Percentiles rank a stretch among this genome's conserved stretches.
phyloP scores from a whole-genome alignment of 305 asterid genomes.

The Withania somnifera region DNA sequence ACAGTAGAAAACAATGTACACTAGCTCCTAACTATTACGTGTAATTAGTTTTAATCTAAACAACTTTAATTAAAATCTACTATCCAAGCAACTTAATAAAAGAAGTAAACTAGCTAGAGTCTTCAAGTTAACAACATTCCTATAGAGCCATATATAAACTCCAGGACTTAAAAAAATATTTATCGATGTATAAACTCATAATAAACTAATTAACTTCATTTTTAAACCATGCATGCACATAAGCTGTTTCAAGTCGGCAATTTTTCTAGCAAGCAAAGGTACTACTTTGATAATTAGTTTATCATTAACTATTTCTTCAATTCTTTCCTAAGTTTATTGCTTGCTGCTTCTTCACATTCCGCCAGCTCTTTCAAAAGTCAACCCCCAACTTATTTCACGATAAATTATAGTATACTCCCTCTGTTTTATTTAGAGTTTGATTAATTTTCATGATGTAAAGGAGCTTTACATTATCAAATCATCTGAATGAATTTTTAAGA shows the following conservation, averaged over 20 bases:
- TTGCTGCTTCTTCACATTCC: constrained; percentile 3
- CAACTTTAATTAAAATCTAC: neutral
- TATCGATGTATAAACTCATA: neutral
- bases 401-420: neutral
- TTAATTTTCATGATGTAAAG: neutral
- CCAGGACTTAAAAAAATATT: neutral
- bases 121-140: neutral
- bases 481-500: no score
- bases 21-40: neutral
- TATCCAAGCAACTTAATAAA: neutral
- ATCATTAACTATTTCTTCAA: neutral
- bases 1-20: neutral
- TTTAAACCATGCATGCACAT: neutral
- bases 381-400: neutral
- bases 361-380: constrained; percentile 1
- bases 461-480: neutral
- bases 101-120: neutral
- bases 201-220: neutral
- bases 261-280: neutral
- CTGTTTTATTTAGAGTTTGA: neutral
- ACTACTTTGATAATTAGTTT: neutral
- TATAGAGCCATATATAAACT: neutral
- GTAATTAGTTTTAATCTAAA: neutral
- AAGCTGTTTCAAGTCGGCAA: neutral
- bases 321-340: neutral